Conservation (phyloP, 2,329 filamentous ascomycete genomes). For the Onygenales sp. region DNA sequence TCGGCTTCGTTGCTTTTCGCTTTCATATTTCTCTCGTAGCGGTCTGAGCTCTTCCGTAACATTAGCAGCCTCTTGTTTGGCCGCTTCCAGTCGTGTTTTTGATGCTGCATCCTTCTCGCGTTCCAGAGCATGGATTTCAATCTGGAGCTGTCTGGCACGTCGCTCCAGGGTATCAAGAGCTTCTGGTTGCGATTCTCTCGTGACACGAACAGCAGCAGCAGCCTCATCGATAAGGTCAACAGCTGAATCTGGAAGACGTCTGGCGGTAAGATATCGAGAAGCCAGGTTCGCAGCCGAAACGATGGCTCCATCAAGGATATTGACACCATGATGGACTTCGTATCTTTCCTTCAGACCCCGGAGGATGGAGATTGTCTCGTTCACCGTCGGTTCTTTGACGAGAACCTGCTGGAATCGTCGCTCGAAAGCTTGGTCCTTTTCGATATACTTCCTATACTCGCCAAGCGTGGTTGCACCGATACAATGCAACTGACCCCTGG, state of each 20-base stretch:
- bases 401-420: constrained; percentile 97
- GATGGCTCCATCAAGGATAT: constrained; percentile 86
- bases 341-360: constrained; percentile 96
- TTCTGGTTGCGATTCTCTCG: constrained; percentile 92
- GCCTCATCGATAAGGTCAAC: constrained; percentile 96
- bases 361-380: constrained; percentile 94
- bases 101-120: constrained; percentile 94
- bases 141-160: constrained; percentile 80
- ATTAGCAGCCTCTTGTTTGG: constrained; percentile 85
- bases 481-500: constrained; percentile 91
- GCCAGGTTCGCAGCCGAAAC: constrained; percentile 87
- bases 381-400: constrained; percentile 83
- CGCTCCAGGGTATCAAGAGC: constrained; percentile 91
- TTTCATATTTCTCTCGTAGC: constrained; percentile 89
- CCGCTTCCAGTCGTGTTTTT: constrained; percentile 67
- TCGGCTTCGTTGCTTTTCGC: constrained; percentile 80
- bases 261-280: constrained; percentile 81
- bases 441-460: constrained; percentile 98
- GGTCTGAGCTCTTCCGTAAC: constrained; percentile 88
- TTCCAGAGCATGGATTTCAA: constrained; percentile 90
- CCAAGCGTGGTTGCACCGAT: constrained; percentile 92
- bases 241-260: constrained; percentile 88
- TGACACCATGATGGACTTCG: constrained; percentile 96
- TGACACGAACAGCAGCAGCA: constrained; percentile 89
- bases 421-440: constrained; percentile 97